Conservation (phyloP, 257 asterid genomes). For the Buddleja alternifolia region DNA sequence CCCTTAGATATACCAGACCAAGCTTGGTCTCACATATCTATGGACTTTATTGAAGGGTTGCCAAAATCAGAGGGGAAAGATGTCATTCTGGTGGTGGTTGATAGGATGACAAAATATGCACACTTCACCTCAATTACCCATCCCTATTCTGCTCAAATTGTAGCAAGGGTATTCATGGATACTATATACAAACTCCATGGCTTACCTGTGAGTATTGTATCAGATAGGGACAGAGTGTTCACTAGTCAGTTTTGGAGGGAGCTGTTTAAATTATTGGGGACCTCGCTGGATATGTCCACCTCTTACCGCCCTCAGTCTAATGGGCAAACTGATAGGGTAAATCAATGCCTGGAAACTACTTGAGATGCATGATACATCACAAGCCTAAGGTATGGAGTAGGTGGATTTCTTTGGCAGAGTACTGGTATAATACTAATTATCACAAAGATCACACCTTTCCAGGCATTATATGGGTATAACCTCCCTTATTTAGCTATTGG, state of each 20-base stretch:
- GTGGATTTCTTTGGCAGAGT: neutral
- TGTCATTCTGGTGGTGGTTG: no score
- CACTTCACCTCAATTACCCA: no score
- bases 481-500: neutral
- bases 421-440: slow-evolving; percentile 1
- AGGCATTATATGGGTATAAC: neutral
- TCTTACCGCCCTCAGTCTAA: neutral
- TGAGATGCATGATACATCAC: neutral
- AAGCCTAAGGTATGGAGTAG: neutral
- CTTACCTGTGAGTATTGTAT: neutral
- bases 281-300: neutral
- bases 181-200: neutral
- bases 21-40: no score
- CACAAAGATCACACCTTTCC: neutral
- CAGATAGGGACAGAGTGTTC: neutral
- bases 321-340: neutral
- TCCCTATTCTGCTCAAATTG: neutral
- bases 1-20: no score
- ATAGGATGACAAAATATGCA: no score
- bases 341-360: neutral
- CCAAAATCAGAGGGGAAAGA: no score
- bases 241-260: neutral
- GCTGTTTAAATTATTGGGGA: neutral
- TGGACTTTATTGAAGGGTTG: no score
- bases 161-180: neutral